phyloP scores from a whole-genome alignment of 1,284 basidiomycete species.

The Pulchroboletus neoregius region DNA sequence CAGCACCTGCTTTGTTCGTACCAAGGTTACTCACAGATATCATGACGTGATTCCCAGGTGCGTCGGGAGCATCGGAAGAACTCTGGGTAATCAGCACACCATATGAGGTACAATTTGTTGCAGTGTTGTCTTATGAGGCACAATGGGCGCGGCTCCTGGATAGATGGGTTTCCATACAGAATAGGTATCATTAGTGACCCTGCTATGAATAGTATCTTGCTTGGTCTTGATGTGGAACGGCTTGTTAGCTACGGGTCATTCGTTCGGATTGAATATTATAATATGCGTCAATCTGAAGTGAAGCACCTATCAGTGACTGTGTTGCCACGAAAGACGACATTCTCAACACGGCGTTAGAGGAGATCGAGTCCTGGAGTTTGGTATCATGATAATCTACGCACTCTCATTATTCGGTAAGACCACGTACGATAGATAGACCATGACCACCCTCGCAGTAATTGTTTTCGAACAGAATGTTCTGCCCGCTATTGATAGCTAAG shows the following conservation, averaged over 20 bases:
- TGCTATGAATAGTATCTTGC: conserved; percentile 36
- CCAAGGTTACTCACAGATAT: conserved; percentile 25
- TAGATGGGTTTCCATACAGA: conserved; percentile 20
- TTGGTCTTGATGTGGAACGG: conserved; percentile 48
- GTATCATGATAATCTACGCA: background rate
- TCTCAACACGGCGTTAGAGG: conserved; percentile 43
- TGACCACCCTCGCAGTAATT: conserved; percentile 57
- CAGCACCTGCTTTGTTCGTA: background rate
- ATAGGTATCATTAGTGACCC: conserved; percentile 42
- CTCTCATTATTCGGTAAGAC: background rate
- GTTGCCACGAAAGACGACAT: conserved; percentile 47
- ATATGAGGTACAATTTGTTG: conserved; percentile 37
- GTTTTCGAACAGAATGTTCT: conserved; percentile 50
- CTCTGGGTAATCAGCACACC: conserved; percentile 48
- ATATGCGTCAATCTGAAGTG: background rate
- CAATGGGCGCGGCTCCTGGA: conserved; percentile 3
- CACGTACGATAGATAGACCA: conserved; percentile 51
- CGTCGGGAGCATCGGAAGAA: conserved; percentile 40
- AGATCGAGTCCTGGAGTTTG: conserved; percentile 47
- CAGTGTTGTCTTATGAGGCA: conserved; percentile 39
- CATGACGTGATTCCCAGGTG: conserved; percentile 46
- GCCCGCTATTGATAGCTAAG: conserved; percentile 55
- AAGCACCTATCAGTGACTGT: conserved; percentile 41
- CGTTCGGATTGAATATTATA: conserved; percentile 2
- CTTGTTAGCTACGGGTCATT: conserved; percentile 35